Conservation (phyloP, 352 stramenopile species). For the Phytophthora pisi region DNA sequence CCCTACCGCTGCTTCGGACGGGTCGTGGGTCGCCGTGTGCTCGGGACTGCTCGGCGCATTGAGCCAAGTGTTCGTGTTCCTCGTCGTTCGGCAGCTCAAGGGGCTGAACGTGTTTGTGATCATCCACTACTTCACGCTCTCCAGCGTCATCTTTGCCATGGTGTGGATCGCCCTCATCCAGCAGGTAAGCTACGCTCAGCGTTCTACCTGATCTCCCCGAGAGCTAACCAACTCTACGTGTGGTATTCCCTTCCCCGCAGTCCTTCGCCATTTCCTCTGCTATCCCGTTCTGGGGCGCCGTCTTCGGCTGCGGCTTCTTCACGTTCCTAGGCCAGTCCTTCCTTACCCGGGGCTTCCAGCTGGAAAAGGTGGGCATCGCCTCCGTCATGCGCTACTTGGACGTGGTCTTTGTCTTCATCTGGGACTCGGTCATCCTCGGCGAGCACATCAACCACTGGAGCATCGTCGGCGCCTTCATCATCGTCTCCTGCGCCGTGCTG, state of each 20-base stretch:
- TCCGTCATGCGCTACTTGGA: slow-evolving; percentile 74
- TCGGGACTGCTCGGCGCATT: slow-evolving; percentile 45
- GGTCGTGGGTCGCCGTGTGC: slow-evolving; percentile 32
- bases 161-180: slow-evolving; percentile 45
- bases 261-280: slow-evolving; percentile 38
- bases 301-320: slow-evolving; percentile 38
- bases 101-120: slow-evolving; percentile 46
- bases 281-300: slow-evolving; percentile 35
- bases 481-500: slow-evolving; percentile 32
- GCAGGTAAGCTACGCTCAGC: slow-evolving; percentile 18
- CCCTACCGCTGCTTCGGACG: slow-evolving; percentile 2
- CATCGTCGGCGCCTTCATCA: slow-evolving; percentile 25
- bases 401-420: slow-evolving; percentile 73
- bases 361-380: slow-evolving; percentile 60
- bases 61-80: slow-evolving; percentile 50
- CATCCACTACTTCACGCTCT: slow-evolving; percentile 57
- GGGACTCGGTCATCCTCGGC: slow-evolving; percentile 54
- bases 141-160: slow-evolving; percentile 36
- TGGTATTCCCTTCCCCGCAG: background rate
- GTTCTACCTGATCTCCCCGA: background rate
- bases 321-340: slow-evolving; percentile 55
- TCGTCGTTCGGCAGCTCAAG: slow-evolving; percentile 51
- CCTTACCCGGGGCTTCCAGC: slow-evolving; percentile 66
- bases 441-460: slow-evolving; percentile 34
- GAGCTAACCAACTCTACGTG: background rate